phyloP scores from a whole-genome alignment of 208 protist genomes.

The Acanthamoeba healyi region DNA sequence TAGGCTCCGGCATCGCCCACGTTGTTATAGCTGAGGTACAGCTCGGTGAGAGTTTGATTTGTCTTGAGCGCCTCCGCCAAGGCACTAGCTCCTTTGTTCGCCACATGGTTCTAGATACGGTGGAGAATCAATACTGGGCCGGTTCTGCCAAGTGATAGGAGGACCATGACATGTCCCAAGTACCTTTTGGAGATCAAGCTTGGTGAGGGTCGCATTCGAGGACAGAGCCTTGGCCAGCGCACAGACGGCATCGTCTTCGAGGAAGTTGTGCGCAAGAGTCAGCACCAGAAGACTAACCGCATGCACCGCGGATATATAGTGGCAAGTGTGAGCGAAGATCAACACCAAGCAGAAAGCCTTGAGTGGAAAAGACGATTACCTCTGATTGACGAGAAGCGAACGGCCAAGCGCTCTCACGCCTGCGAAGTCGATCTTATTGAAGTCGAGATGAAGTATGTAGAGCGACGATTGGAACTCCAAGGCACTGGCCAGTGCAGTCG shows the following conservation, averaged over 20 bases:
- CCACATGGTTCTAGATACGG: not conserved
- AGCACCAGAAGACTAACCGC: slow-evolving; percentile 27
- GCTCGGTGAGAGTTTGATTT: not conserved
- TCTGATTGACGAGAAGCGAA: slow-evolving; percentile 50
- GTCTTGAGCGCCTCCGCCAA: slow-evolving; percentile 36
- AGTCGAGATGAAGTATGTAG: slow-evolving; percentile 50
- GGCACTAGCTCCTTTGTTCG: slow-evolving; percentile 53
- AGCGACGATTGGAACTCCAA: slow-evolving; percentile 28
- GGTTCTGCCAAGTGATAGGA: no score
- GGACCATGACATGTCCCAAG: not conserved
- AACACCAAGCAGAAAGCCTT: not conserved
- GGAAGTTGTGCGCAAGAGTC: slow-evolving; percentile 63
- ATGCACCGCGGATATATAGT: no score
- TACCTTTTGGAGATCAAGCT: slow-evolving; percentile 43
- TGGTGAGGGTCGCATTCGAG: slow-evolving; percentile 20
- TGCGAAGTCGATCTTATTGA: slow-evolving; percentile 35
- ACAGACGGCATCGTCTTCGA: slow-evolving; percentile 67
- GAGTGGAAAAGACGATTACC: not conserved
- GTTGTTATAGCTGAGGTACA: slow-evolving; percentile 22
- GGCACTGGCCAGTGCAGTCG: not conserved
- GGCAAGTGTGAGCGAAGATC: not conserved
- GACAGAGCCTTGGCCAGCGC: slow-evolving; percentile 23
- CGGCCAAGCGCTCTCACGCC: not conserved
- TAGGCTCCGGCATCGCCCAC: slow-evolving; percentile 53
- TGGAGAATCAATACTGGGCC: not conserved